Evolutionary conservation across 75 land plant genomes (phyloP).

Genomic region (Picea sitchensis): DNA sequence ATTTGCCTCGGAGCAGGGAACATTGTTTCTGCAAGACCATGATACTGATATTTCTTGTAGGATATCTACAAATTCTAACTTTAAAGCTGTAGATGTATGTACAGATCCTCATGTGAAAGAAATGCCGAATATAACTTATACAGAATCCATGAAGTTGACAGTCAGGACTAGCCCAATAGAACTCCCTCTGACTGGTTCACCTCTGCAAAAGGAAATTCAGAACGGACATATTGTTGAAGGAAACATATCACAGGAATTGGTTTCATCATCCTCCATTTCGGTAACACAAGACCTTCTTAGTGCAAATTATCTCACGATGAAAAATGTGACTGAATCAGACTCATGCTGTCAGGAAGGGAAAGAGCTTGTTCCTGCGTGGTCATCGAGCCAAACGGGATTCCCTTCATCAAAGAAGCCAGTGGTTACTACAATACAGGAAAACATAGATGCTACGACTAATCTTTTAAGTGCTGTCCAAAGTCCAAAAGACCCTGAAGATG

Average conservation of each 20-base stretch:
- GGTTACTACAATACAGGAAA: background rate
- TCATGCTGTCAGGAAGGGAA: background rate
- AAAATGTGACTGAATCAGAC: background rate
- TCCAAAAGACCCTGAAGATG: background rate
- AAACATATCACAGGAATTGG: conserved; percentile 1
- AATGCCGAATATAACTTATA: no score
- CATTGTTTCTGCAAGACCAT: no score
- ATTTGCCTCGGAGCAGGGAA: no score
- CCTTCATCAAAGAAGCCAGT: background rate
- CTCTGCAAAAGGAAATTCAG: no score
- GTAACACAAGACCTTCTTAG: background rate
- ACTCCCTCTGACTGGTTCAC: no score
- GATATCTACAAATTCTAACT: no score
- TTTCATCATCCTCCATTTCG: background rate
- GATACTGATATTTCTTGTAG: no score
- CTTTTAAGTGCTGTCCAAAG: background rate
- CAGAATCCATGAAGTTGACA: no score
- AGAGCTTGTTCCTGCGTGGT: background rate
- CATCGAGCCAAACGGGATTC: background rate
- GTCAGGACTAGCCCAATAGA: no score
- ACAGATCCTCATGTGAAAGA: no score
- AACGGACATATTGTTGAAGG: background rate
- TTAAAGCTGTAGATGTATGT: no score
- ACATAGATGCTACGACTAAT: background rate
- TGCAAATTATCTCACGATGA: background rate